Conservation (phyloP, 495 filamentous ascomycete species). For the Penicillium maclennaniae region DNA sequence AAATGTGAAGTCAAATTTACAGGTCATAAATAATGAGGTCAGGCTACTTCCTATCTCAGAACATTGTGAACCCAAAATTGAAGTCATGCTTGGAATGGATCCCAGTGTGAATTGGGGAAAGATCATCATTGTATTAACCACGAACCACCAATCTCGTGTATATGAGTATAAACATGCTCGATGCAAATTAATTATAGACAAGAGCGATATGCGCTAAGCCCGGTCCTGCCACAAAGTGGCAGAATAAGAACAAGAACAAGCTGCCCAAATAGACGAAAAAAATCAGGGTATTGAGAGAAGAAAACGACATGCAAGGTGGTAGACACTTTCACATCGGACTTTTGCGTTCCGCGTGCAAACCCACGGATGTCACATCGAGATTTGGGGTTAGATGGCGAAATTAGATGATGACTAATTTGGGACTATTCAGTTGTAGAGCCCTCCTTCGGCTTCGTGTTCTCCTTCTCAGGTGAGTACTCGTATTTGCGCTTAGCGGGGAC, state of each 20-base stretch:
- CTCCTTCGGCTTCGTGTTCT: slow-evolving; percentile 29
- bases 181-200: slow-evolving; percentile 18
- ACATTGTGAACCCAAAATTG: neutral
- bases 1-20: neutral
- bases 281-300: slow-evolving; percentile 18
- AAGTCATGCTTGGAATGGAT: neutral
- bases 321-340: neutral
- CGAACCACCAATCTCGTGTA: slow-evolving; percentile 4
- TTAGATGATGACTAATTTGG: neutral
- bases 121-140: neutral
- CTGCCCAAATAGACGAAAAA: slow-evolving; percentile 5
- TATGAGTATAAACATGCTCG: slow-evolving; percentile 15
- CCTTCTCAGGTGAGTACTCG: slow-evolving; percentile 28
- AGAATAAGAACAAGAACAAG: neutral
- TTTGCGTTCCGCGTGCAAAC: neutral
- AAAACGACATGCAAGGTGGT: neutral
- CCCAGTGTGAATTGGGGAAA: neutral
- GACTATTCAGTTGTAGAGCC: slow-evolving; percentile 9
- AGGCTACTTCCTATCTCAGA: neutral
- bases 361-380: neutral
- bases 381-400: neutral
- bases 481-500: slow-evolving; percentile 27
- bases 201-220: slow-evolving; percentile 3
- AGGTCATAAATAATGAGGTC: neutral
- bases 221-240: slow-evolving; percentile 1